Conservation (phyloP, 2,329 filamentous ascomycete genomes). For the Aureobasidium uvarum region DNA sequence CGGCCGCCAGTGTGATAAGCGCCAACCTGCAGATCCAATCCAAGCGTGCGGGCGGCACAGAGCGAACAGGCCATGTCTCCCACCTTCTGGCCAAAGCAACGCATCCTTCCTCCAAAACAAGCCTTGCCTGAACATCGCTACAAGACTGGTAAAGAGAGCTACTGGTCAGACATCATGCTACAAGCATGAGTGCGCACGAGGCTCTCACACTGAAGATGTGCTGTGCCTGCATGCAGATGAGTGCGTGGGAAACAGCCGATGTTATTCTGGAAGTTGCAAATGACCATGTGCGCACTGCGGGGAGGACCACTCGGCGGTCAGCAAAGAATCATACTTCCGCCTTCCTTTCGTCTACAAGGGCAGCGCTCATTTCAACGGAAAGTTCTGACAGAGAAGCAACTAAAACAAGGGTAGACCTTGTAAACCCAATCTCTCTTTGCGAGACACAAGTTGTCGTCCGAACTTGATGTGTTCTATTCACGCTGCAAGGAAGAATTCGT, state of each 20-base stretch:
- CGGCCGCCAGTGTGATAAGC: conserved; percentile 23
- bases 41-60: conserved; percentile 24
- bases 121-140: conserved; percentile 21
- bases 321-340: conserved; percentile 4
- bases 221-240: conserved; percentile 17
- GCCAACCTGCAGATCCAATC: conserved; percentile 26
- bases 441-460: neutral
- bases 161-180: neutral
- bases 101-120: conserved; percentile 6
- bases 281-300: conserved; percentile 15
- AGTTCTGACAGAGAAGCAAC: neutral
- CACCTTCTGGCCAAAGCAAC: conserved; percentile 6
- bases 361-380: neutral
- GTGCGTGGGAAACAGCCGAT: conserved; percentile 4
- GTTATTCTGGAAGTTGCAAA: conserved; percentile 1
- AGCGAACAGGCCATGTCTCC: conserved; percentile 18
- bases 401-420: neutral
- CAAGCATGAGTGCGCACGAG: conserved; percentile 17
- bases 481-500: conserved; percentile 12
- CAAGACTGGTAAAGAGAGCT: neutral
- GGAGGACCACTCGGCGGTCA: conserved; percentile 17
- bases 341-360: neutral
- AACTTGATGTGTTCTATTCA: neutral
- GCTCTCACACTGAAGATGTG: neutral
- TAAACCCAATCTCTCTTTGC: neutral